A percentile compares a stretch with the other conserved stretches of the same genome.
Conservation (phyloP, 352 stramenopile species). For the Globisporangium abappressorium region DNA sequence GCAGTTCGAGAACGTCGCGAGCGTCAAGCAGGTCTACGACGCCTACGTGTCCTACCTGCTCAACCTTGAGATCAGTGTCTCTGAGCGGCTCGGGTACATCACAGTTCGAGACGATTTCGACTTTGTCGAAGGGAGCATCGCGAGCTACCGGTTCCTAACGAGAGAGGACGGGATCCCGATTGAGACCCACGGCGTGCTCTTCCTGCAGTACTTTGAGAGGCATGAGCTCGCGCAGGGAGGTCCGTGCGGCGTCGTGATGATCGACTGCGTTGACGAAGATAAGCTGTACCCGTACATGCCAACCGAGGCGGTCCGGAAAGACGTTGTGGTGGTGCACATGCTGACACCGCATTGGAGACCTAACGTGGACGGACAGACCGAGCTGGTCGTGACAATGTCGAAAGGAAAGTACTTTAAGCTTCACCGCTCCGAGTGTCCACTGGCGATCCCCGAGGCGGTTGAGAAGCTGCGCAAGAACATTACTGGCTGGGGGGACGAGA, state of each 20-base stretch:
- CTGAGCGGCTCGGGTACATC: constrained; percentile 17
- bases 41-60: constrained; percentile 33
- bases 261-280: not conserved
- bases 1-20: constrained; percentile 26
- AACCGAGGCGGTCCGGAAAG: not conserved
- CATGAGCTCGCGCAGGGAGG: not conserved
- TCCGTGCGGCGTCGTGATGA: not conserved
- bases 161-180: not conserved
- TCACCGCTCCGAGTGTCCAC: constrained; percentile 15
- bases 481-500: not conserved
- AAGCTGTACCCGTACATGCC: not conserved
- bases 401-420: constrained; percentile 25
- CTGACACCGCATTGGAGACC: not conserved
- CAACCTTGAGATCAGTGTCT: constrained; percentile 43
- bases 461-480: not conserved
- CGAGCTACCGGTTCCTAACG: constrained; percentile 28
- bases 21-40: constrained; percentile 36
- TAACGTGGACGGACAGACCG: not conserved
- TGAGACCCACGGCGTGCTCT: not conserved
- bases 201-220: not conserved
- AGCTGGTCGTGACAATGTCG: constrained; percentile 27
- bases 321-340: not conserved
- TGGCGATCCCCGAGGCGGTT: not conserved
- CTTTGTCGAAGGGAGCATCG: constrained; percentile 20
- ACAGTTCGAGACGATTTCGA: constrained; percentile 23